Percentiles rank a stretch among this genome's conserved stretches.
phyloP scores from a whole-genome alignment of 192 early-diverging fungal species.

The Podila epicladia region DNA sequence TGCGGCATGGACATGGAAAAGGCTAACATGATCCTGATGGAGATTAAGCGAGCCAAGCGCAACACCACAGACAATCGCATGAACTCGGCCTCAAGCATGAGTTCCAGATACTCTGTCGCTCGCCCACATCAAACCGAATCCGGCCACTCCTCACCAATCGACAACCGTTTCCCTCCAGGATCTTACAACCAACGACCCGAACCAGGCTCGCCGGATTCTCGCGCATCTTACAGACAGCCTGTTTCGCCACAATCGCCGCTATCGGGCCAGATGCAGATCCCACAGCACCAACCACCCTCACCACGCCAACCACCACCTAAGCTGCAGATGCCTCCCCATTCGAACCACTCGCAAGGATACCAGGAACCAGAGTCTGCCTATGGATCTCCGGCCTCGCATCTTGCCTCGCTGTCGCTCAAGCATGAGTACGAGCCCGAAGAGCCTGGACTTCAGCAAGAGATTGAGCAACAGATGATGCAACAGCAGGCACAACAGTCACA shows the following conservation, averaged over 20 bases:
- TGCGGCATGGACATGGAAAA: constrained; percentile 91
- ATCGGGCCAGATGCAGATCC: not conserved
- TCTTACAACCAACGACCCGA: constrained; percentile 31
- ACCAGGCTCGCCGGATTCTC: constrained; percentile 44
- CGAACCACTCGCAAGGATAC: constrained; percentile 36
- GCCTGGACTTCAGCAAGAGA: constrained; percentile 37
- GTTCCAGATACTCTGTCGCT: constrained; percentile 21
- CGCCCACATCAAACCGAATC: constrained; percentile 23
- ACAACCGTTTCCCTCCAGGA: constrained; percentile 41
- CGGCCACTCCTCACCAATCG: constrained; percentile 39
- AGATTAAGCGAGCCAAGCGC: constrained; percentile 75
- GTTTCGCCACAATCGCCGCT: constrained; percentile 33
- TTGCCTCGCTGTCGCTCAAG: constrained; percentile 50
- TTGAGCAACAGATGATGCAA: constrained; percentile 59
- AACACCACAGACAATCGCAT: constrained; percentile 49
- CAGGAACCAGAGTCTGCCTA: constrained; percentile 52
- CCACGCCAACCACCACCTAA: constrained; percentile 45
- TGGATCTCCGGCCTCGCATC: constrained; percentile 57
- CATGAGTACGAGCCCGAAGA: constrained; percentile 44
- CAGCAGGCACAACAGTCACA: constrained; percentile 36
- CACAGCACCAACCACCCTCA: constrained; percentile 29
- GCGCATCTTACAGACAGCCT: constrained; percentile 38
- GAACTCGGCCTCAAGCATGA: constrained; percentile 30
- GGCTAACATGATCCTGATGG: constrained; percentile 87
- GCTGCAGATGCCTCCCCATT: constrained; percentile 36